Conservation (phyloP, 2,329 filamentous ascomycete species). For the Geosmithia putterillii region DNA sequence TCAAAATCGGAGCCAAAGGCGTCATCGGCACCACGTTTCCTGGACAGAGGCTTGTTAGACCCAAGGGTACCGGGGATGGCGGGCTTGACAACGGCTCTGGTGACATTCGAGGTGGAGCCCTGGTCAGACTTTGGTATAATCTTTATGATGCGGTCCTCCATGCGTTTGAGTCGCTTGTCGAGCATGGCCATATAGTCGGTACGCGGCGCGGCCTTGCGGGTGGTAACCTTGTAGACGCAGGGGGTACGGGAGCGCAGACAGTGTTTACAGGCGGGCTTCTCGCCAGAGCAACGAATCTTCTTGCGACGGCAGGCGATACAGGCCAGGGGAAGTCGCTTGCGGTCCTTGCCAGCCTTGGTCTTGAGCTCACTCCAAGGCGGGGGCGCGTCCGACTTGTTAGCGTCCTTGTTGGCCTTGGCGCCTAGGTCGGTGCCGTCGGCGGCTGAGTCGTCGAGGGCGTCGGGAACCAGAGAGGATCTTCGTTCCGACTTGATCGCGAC, state of each 20-base stretch:
- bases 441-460: conserved; percentile 38
- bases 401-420: conserved; percentile 42
- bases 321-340: conserved; percentile 81
- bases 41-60: conserved; percentile 35
- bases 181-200: conserved; percentile 99
- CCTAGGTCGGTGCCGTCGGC: conserved; percentile 44
- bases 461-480: conserved; percentile 20
- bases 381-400: conserved; percentile 39
- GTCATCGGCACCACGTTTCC: conserved; percentile 77
- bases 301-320: conserved; percentile 94
- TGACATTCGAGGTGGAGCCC: conserved; percentile 52
- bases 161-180: conserved; percentile 86
- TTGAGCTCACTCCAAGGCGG: conserved; percentile 74
- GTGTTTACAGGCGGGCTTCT: conserved; percentile 96
- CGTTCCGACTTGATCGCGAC: conserved; percentile 20
- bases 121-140: conserved; percentile 81
- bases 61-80: conserved; percentile 45
- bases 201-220: conserved; percentile 81
- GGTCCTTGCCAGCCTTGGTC: conserved; percentile 88
- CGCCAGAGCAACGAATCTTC: conserved; percentile 95
- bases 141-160: conserved; percentile 97
- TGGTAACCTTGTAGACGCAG: conserved; percentile 95
- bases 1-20: conserved; percentile 76
- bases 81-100: conserved; percentile 76
- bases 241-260: conserved; percentile 85